Evolutionary conservation across 306 rosid genomes (phyloP), one percentile per base, ranked within the genome.

Genomic region (Citrullus mucosospermus): DNA sequence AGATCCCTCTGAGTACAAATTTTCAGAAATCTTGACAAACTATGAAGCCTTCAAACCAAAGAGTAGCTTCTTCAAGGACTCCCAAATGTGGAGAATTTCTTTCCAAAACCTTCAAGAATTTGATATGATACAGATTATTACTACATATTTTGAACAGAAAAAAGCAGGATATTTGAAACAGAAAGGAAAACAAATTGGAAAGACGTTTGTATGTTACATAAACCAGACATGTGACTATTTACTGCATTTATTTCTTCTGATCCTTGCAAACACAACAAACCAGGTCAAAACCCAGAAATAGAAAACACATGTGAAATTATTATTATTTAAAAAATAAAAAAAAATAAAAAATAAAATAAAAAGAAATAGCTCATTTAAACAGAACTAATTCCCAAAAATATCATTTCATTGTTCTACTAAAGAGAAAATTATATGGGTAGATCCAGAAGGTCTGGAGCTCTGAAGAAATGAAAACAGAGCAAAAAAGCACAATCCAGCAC

Each of bases 1-100:
- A 55, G 20, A 84, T 44, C 78, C 63, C 54, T 82, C 81, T 75
- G 58, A 79, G 78, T 70, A 12, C 75, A 72, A 78, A 79, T 84
- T 62, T 80, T 80, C 68, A 80, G 66, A 61, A 58, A 76, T 67
- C 78, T 57, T 39, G n/a, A 6, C 51, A 39, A 55, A 75, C 77
- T 48, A 25, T 71, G 8, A 62, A 18, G 13, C 22, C 69, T 32
- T 15, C 9, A 30, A 15, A 68, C 77, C 39, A 16, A 22, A 51
- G 58, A 50, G 59, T 72, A 12, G 77, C 34, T 72, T 50, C 58
- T 55, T 63, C 32, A 28, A 55, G 67, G 12, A 76, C 46, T 53
- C 38, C 48, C 14, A 16, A 53, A 74, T 17, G 62, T 53, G 62
- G 46, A 34, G 60, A 74, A 50, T 53, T 32, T 53, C 78, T 53